Conservation (phyloP, 2,329 filamentous ascomycete species). For the Paracamarosporium sp. region DNA sequence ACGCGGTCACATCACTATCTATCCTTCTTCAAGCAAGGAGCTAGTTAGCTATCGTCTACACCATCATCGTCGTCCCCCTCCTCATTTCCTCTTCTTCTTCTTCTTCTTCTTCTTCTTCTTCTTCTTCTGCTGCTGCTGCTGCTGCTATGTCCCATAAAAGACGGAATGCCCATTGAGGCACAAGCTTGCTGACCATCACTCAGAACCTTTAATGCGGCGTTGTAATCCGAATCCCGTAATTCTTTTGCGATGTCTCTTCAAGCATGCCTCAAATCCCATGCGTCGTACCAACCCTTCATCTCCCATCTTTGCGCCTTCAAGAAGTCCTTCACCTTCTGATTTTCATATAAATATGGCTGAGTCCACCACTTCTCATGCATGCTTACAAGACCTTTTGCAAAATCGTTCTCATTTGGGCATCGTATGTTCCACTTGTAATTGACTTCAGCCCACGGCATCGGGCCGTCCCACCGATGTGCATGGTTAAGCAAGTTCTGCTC, state of each 20-base stretch:
- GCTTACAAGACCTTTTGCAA: constrained; percentile 43
- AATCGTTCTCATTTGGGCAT: constrained; percentile 43
- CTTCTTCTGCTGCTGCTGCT: too few relatives aligned
- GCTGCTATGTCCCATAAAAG: too few relatives aligned
- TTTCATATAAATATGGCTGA: constrained; percentile 28
- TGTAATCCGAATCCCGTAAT: too few relatives aligned
- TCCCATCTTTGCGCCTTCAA: constrained; percentile 43
- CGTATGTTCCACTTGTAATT: constrained; percentile 48
- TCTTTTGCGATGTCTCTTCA: background rate
- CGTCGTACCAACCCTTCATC: constrained; percentile 50
- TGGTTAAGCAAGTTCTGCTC: constrained; percentile 50
- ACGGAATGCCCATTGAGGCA: too few relatives aligned
- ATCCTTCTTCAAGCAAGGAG: too few relatives aligned
- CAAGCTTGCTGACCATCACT: too few relatives aligned
- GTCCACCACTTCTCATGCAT: constrained; percentile 52
- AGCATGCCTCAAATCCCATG: constrained; percentile 25
- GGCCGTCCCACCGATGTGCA: constrained; percentile 42
- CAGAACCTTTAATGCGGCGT: too few relatives aligned
- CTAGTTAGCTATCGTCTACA: too few relatives aligned
- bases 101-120: too few relatives aligned
- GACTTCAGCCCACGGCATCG: constrained; percentile 51
- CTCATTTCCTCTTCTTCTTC: too few relatives aligned
- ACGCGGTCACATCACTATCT: too few relatives aligned
- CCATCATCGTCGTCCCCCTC: too few relatives aligned
- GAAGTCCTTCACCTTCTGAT: constrained; percentile 40